A percentile compares a stretch with the other conserved stretches of the same genome.
These are phyloP conservation scores for Plectosphaerella sp. DNA, from an alignment of 2,329 filamentous ascomycete genomes.

Conservation along the genomic window DNA sequence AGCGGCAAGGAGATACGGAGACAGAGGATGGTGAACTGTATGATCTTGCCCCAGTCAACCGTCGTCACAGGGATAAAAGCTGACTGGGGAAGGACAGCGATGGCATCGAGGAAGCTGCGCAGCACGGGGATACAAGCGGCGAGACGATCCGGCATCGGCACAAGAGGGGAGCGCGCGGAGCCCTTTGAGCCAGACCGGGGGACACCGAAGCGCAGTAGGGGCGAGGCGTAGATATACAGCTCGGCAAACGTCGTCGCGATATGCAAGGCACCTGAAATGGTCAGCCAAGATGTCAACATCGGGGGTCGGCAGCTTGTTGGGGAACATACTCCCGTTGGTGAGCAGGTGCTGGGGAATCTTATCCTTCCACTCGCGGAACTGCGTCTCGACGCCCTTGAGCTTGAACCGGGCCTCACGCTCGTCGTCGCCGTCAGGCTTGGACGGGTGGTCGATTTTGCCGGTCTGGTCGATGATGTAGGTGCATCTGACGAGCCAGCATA, in stretches of 20 bases:
- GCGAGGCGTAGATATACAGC: constrained; percentile 33
- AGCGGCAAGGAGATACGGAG: constrained; percentile 43
- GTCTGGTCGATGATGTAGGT: constrained; percentile 35
- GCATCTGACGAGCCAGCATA: constrained; percentile 39
- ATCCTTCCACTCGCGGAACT: constrained; percentile 35
- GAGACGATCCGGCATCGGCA: constrained; percentile 9
- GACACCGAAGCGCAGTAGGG: constrained; percentile 22
- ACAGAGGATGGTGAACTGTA: constrained; percentile 34
- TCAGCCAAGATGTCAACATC: neutral
- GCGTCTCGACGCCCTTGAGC: constrained; percentile 41
- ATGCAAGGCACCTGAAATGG: constrained; percentile 3
- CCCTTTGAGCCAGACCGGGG: constrained; percentile 3
- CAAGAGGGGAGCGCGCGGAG: constrained; percentile 6
- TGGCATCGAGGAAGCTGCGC: constrained; percentile 25
- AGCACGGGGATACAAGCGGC: constrained; percentile 17
- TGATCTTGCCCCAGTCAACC: constrained; percentile 38
- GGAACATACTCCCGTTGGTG: constrained; percentile 16
- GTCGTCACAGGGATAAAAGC: constrained; percentile 31
- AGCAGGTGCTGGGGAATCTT: constrained; percentile 28
- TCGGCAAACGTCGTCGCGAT: constrained; percentile 22
- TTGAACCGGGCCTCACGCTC: constrained; percentile 39
- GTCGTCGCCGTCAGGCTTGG: constrained; percentile 18
- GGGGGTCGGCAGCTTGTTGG: neutral
- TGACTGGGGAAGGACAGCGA: constrained; percentile 21
- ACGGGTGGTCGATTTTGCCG: constrained; percentile 22